phyloP scores from a whole-genome alignment of 345 rosid species.

The thale cress (Arabidopsis thaliana) region DNA sequence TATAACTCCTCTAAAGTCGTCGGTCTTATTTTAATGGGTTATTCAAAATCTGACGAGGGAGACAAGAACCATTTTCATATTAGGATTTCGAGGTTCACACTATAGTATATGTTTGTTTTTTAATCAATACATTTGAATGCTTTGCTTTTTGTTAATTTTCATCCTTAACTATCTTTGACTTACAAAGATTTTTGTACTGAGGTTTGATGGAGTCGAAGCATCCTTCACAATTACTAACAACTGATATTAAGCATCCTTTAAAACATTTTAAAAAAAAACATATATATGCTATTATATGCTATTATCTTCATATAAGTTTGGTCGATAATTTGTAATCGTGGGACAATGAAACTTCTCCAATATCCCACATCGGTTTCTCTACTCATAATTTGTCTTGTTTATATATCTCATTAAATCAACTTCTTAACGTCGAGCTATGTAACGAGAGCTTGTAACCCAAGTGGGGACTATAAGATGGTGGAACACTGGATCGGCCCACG shows the following conservation, averaged over 20 bases:
- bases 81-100: background rate
- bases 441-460: constrained; percentile 1
- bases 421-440: background rate
- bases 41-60: background rate
- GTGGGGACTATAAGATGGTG: background rate
- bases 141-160: background rate
- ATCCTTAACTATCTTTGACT: background rate
- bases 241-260: background rate
- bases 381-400: background rate
- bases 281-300: too few relatives aligned
- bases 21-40: background rate
- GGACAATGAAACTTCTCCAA: background rate
- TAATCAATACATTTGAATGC: background rate
- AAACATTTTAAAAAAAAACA: background rate
- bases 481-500: background rate
- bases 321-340: background rate
- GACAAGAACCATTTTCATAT: background rate
- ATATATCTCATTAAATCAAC: background rate
- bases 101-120: too few relatives aligned
- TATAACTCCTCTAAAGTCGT: constrained; percentile 17
- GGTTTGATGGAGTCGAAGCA: background rate
- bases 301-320: background rate
- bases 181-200: background rate
- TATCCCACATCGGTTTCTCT: background rate
- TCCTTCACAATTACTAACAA: background rate